Evolutionary conservation across 257 asterid species (phyloP).

Genomic region (Striga asiatica): DNA sequence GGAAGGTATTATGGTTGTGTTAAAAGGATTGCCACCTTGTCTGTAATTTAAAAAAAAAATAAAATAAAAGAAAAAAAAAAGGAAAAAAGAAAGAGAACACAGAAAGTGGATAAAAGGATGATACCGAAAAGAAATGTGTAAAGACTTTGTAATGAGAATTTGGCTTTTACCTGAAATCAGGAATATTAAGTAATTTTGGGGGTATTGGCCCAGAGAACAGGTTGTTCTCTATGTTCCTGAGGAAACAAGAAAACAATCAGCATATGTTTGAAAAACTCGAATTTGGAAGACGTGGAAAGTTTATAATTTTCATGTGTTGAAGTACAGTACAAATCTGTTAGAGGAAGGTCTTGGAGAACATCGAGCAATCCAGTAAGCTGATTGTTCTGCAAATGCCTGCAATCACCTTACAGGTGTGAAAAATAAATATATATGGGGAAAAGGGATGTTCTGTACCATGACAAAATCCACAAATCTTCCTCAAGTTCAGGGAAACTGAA

Average conservation of each 20-base stretch:
- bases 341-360: constrained; percentile 76
- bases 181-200: constrained; percentile 40
- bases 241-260: neutral
- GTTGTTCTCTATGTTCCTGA: constrained; percentile 79
- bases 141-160: neutral
- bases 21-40: constrained; percentile 80
- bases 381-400: constrained; percentile 85
- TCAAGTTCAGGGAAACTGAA: too few relatives aligned
- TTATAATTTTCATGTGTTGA: neutral
- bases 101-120: neutral
- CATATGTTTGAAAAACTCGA: neutral
- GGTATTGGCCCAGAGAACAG: constrained; percentile 95
- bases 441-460: too few relatives aligned
- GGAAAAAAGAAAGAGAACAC: neutral
- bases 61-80: neutral
- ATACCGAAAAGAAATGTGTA: neutral
- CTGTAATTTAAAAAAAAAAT: constrained; percentile 23
- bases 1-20: constrained; percentile 64
- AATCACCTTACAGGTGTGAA: constrained; percentile 12
- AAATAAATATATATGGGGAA: neutral
- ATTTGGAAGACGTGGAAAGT: neutral
- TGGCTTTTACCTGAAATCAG: constrained; percentile 59
- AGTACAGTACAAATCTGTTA: constrained; percentile 54
- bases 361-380: constrained; percentile 69
- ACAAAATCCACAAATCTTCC: too few relatives aligned